These are phyloP conservation scores for Pseudogymnoascus sp. DNA, from an alignment of 2,329 filamentous ascomycete genomes.

Conservation along the genomic window DNA sequence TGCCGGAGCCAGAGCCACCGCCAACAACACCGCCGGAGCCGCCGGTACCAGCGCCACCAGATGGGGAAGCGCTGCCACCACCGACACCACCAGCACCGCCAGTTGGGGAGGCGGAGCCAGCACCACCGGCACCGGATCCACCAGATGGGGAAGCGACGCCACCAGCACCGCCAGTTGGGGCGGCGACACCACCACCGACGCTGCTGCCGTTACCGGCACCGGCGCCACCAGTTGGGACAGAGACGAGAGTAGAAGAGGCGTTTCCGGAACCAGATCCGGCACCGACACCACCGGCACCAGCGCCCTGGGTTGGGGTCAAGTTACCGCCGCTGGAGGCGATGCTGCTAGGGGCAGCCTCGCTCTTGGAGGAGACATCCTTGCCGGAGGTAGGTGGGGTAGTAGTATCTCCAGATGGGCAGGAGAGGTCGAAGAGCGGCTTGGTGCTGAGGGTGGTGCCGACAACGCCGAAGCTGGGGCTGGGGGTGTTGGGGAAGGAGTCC, in stretches of 20 bases:
- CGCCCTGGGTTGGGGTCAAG: not conserved
- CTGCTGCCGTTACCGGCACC: not conserved
- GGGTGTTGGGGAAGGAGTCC: constrained; percentile 51
- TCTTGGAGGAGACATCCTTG: not conserved
- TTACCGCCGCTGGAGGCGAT: not conserved
- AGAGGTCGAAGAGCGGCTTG: constrained; percentile 55
- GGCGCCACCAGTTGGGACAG: not conserved
- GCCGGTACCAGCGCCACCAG: not conserved
- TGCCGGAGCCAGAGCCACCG: not conserved
- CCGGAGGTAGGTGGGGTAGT: not conserved
- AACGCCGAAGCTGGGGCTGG: constrained; percentile 64
- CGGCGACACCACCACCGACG: not conserved
- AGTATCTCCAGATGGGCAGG: constrained; percentile 36
- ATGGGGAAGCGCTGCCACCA: not conserved
- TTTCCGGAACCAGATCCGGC: not conserved
- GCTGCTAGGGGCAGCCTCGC: not conserved
- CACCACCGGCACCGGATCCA: not conserved
- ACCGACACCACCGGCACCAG: not conserved
- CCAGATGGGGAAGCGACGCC: too few relatives aligned
- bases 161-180: not conserved
- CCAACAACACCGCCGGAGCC: not conserved
- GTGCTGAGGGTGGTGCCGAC: constrained; percentile 44
- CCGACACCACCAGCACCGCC: not conserved
- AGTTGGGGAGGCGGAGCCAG: not conserved
- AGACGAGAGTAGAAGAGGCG: not conserved